Conservation (phyloP, 768 basidiomycete species). For the Lyophyllum semitale region DNA sequence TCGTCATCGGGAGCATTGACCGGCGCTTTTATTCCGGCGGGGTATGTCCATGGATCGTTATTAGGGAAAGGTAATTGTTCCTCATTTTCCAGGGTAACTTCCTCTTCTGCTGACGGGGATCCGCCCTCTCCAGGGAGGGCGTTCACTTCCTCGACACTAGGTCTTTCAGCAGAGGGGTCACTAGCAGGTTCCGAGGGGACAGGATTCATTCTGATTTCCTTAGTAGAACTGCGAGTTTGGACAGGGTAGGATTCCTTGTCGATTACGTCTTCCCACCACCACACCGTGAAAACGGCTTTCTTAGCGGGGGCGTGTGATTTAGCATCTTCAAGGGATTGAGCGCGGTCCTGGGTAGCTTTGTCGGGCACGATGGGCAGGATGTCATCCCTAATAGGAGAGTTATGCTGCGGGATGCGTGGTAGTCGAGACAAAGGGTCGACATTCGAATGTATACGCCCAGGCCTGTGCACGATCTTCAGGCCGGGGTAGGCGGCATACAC, state of each 20-base stretch:
- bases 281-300: slow-evolving; percentile 20
- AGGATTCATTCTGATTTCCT: background rate
- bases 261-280: slow-evolving; percentile 22
- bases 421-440: slow-evolving; percentile 24
- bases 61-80: background rate
- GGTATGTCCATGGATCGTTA: background rate
- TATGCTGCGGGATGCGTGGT: slow-evolving; percentile 14
- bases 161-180: too few species aligned
- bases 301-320: slow-evolving; percentile 8
- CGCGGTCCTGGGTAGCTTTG: background rate
- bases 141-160: too few species aligned
- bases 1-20: background rate
- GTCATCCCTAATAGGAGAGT: slow-evolving; percentile 12
- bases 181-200: background rate
- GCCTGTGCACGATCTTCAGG: slow-evolving; percentile 30
- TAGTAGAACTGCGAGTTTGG: background rate
- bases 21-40: background rate
- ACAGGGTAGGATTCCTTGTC: slow-evolving; percentile 9
- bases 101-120: too few species aligned
- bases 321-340: background rate
- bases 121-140: too few species aligned
- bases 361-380: background rate
- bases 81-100: too few species aligned
- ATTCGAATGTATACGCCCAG: slow-evolving; percentile 34
- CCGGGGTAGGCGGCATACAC: slow-evolving; percentile 31